These are phyloP conservation scores for Nephelium lappaceum DNA, from an alignment of 345 rosid species.

Conservation along the genomic window DNA sequence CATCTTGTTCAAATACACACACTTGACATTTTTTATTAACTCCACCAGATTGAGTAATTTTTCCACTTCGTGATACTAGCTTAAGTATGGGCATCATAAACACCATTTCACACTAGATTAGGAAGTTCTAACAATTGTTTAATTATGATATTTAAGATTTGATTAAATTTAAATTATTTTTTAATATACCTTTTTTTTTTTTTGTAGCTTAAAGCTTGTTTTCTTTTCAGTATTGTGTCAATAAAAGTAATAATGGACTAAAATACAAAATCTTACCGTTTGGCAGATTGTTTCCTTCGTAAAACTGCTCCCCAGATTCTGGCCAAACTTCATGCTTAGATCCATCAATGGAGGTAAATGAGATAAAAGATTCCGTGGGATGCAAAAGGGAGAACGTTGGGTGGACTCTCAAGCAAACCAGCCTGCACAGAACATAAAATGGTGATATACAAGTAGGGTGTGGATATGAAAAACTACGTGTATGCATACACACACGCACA, in stretches of 20 bases:
- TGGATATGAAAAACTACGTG: neutral
- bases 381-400: constrained; percentile 74
- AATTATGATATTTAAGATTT: too few species aligned
- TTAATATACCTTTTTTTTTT: too few species aligned
- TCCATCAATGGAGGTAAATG: constrained; percentile 72
- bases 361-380: constrained; percentile 68
- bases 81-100: too few species aligned
- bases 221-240: neutral
- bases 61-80: too few species aligned
- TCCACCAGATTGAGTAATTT: too few species aligned
- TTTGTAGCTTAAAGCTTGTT: neutral
- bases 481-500: neutral
- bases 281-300: constrained; percentile 65
- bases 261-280: constrained; percentile 45
- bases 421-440: constrained; percentile 43
- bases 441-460: neutral
- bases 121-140: too few species aligned
- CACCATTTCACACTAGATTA: too few species aligned
- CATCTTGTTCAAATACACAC: too few species aligned
- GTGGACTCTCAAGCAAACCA: constrained; percentile 87
- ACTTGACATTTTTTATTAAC: too few species aligned
- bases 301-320: constrained; percentile 56
- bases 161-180: too few species aligned
- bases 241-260: neutral
- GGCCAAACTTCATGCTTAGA: constrained; percentile 84